Evolutionary conservation across 73 alveolate genomes (phyloP), one percentile per base, ranked within the genome.

Genomic region (Tetrahymena elliotti): DNA sequence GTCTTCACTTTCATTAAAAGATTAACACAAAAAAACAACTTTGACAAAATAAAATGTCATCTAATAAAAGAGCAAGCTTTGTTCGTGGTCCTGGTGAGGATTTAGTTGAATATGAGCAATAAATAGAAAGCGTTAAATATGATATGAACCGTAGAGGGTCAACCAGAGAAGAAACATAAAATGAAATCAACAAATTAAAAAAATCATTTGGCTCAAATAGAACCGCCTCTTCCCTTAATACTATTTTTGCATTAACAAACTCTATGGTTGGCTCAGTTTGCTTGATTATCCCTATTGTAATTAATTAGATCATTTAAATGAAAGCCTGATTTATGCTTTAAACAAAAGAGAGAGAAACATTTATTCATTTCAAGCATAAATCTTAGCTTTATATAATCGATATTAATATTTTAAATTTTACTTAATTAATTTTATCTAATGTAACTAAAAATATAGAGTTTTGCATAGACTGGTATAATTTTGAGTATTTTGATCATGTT

Each of bases 231-330:
- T 68, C 88, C 0, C 20, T 68, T 22, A 68, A 68, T 68, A 94
- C 96, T 15, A 52, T 94, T 18, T 39, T 88, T 39, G 96, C 95
- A 31, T 84, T 94, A 39, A 94, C 96, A 1, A 94, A 94, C 33
- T 88, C 96, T 31, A 94, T 94, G 96, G 96, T 94, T 68, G 96
- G 96, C 13, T 94, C 96, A 15, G 83, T 94, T n/a, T 84, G 93
- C 52, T 88, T 94, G 37, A 93, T 94, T n/a, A 83, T 94, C 8
- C 96, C 95, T 6, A 35, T 83, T 15, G 95, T 52, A 68, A 68
- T 22, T 68, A 68, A 18, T 68, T 10, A 5, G 1, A 1, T 13
- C 1, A 47, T 47, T 47, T 22, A 47, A 47, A 47, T 47, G 82
- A 47, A 47, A 47, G 20, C 1, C 3, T 12, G 9, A 16, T 12